Evolutionary conservation across 2,329 filamentous ascomycete genomes (phyloP).

Genomic region (Venturia effusa): DNA sequence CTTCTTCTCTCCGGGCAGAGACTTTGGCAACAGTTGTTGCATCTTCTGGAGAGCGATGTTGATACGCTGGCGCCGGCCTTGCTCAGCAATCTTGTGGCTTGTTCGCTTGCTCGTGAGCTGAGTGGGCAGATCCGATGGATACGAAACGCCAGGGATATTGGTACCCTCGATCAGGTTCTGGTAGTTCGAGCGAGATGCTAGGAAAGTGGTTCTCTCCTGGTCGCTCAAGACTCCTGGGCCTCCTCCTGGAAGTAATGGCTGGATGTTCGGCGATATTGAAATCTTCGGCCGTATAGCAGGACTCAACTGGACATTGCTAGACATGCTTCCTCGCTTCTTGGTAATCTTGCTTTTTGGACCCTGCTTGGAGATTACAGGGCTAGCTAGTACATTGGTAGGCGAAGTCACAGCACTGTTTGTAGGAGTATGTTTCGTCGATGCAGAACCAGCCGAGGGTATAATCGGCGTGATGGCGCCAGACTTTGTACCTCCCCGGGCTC

Average conservation of each 20-base stretch:
- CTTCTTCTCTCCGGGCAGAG: constrained; percentile 24
- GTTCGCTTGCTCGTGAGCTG: constrained; percentile 94
- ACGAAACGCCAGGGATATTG: constrained; percentile 77
- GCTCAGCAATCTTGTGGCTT: constrained; percentile 95
- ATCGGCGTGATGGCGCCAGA: constrained; percentile 34
- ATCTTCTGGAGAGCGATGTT: constrained; percentile 91
- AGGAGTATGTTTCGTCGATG: constrained; percentile 28
- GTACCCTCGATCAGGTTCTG: constrained; percentile 95
- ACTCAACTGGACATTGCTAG: constrained; percentile 63
- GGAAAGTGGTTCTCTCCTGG: constrained; percentile 57
- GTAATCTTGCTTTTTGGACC: constrained; percentile 37
- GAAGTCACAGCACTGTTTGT: constrained; percentile 30
- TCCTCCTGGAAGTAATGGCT: constrained; percentile 69
- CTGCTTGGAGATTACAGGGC: constrained; percentile 12
- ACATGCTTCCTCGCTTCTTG: constrained; percentile 60
- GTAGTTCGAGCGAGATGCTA: constrained; percentile 94
- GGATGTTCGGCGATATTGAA: constrained; percentile 70
- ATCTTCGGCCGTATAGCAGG: constrained; percentile 82
- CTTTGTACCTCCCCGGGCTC: constrained; percentile 58
- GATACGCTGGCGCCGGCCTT: constrained; percentile 88
- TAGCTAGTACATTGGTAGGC: constrained; percentile 18
- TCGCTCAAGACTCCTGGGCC: constrained; percentile 38
- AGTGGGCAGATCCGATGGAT: constrained; percentile 81
- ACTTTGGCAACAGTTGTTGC: constrained; percentile 57
- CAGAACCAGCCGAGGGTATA: constrained; percentile 20